Base-by-base conservation (phyloP, 805 yeast genomes). In the Wickerhamiella qilinensis region DNA sequence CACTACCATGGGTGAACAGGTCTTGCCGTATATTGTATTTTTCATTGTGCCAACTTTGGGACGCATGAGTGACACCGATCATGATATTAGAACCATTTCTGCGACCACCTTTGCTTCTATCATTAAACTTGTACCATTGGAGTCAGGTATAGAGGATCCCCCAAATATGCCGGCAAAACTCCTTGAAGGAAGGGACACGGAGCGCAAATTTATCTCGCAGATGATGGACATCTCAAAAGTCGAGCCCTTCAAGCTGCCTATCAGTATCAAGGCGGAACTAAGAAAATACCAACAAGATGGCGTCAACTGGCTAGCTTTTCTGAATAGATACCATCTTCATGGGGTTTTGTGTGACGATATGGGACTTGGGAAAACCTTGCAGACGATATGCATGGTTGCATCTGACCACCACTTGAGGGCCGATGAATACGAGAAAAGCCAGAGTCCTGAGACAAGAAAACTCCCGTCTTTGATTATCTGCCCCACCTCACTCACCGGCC, bases 341-440 rank as follows among this genome's bases (percentile, higher is more conserved):
- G 99, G 99, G 38, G 88, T 91, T 52, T 65, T 91, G 36, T 91
- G 98, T 73, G 99, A 91, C 57, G 99, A 91, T 73, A 91, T 91
- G 99, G 99, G 99, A 5, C 67, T 91, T 22, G 99, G 99, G 38
- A 91, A 91, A 56, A 91, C 99, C 0, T 66, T 91, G 43, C 99
- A 91, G 59, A 86, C 98, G 0, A 86, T 91, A 52, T 91, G 98
- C 60, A 88, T 93, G 47, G 85, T 91, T 38, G 82, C 98, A 0
- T 83, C 96, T 54, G 98, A 91, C 53, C 98, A 91, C 52, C 82
- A 85, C 50, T 50, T 83, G 46, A 72, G 98, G 46, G 76, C 73
- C 9, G 79, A 79, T 47, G 78, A 77, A 46, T 81, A 66, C 55
- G 48, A 57, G 36, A 59, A 66, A 43, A 75, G 93, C 0, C 57